phyloP scores from a whole-genome alignment of 1,284 basidiomycete genomes.

The Moniliella sp. region DNA sequence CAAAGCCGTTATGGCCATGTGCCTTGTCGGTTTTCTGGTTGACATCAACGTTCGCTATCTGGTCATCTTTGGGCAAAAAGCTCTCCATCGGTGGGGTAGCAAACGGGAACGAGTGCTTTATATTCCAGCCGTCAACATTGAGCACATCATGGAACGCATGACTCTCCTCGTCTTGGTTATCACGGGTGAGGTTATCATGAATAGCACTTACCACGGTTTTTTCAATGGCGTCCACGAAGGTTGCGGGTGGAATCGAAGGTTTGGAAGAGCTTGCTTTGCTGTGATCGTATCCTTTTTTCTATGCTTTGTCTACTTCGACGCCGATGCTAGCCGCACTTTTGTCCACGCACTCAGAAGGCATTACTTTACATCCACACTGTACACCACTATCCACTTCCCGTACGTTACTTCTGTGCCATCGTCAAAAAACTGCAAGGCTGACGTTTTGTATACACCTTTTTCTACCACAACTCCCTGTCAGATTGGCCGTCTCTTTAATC shows the following conservation, averaged over 20 bases:
- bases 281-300: slow-evolving; percentile 22
- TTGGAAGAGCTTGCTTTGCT: slow-evolving; percentile 14
- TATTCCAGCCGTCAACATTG: slow-evolving; percentile 15
- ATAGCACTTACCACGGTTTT: too few species aligned
- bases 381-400: slow-evolving; percentile 25
- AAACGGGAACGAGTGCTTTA: slow-evolving; percentile 11
- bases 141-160: slow-evolving; percentile 20
- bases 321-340: slow-evolving; percentile 20
- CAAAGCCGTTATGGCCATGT: slow-evolving; percentile 10
- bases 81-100: slow-evolving; percentile 10
- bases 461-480: too few species aligned
- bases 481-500: slow-evolving; percentile 20
- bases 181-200: slow-evolving; percentile 20
- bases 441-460: too few species aligned
- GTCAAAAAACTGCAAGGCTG: too few species aligned
- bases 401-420: too few species aligned
- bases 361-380: slow-evolving; percentile 22
- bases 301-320: slow-evolving; percentile 21
- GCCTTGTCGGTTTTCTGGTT: slow-evolving; percentile 11
- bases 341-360: slow-evolving; percentile 28
- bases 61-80: slow-evolving; percentile 8
- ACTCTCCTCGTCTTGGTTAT: slow-evolving; percentile 22
- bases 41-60: slow-evolving; percentile 16
- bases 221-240: too few species aligned
- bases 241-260: too few species aligned